These are phyloP conservation scores for Aspergillus flavus DNA, from an alignment of 2,329 filamentous ascomycete genomes.

Conservation along the genomic window DNA sequence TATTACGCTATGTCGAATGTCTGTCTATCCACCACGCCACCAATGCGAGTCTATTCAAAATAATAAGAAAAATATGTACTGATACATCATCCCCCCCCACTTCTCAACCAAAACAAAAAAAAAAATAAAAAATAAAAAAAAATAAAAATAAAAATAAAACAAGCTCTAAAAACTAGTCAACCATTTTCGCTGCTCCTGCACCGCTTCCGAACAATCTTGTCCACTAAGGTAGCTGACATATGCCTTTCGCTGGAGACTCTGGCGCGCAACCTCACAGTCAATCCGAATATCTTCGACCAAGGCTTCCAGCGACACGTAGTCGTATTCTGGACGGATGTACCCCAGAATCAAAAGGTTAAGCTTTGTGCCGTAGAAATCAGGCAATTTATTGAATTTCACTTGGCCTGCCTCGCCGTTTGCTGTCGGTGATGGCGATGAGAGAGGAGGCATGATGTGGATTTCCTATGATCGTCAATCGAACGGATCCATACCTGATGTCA, in stretches of 20 bases:
- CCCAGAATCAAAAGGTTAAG: conserved; percentile 82
- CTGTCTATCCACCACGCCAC: not conserved
- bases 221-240: conserved; percentile 55
- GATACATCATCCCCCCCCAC: not conserved
- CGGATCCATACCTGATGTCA: not conserved
- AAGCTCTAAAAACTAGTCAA: conserved; percentile 33
- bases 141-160: not conserved
- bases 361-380: conserved; percentile 82
- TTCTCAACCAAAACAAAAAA: not conserved
- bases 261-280: conserved; percentile 80
- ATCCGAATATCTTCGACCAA: conserved; percentile 84
- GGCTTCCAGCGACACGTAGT: conserved; percentile 82
- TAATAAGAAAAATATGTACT: not conserved
- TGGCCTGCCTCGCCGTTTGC: conserved; percentile 24
- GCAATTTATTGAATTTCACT: conserved; percentile 43
- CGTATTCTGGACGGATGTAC: conserved; percentile 84
- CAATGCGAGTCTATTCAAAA: conserved; percentile 10
- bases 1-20: not conserved
- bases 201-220: conserved; percentile 33
- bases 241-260: conserved; percentile 67
- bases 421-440: conserved; percentile 51
- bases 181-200: conserved; percentile 37
- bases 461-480: conserved; percentile 50
- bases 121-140: not conserved
- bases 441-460: conserved; percentile 82